Evolutionary conservation across 805 yeast species (phyloP).

Genomic region (Ogataea trehalophila): DNA sequence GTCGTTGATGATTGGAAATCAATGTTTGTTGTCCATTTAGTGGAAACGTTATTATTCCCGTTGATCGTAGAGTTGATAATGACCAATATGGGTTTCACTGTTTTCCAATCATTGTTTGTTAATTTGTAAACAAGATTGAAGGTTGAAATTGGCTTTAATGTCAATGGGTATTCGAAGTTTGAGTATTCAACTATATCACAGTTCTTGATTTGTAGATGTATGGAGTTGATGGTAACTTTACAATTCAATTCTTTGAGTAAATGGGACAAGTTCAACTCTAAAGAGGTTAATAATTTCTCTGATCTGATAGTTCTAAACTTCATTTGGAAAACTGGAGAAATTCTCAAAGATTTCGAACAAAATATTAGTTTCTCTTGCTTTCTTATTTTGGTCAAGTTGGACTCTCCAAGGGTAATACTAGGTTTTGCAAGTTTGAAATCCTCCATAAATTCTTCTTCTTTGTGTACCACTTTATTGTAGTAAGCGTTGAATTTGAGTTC

Average conservation of each 20-base stretch:
- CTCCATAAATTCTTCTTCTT: slow-evolving; percentile 5
- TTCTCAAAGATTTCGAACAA: slow-evolving; percentile 6
- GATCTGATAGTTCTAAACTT: slow-evolving; percentile 22
- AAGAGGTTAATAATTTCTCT: slow-evolving; percentile 23
- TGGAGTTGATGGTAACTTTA: slow-evolving; percentile 11
- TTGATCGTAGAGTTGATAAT: slow-evolving; percentile 19
- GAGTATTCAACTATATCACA: slow-evolving; percentile 22
- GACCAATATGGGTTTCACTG: slow-evolving; percentile 24
- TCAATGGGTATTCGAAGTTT: slow-evolving; percentile 28
- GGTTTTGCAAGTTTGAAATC: slow-evolving; percentile 8
- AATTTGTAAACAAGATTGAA: slow-evolving; percentile 25
- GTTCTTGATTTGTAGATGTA: slow-evolving; percentile 17
- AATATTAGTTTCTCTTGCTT: slow-evolving; percentile 7
- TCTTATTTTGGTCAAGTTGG: slow-evolving; percentile 2
- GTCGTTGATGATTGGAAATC: slow-evolving; percentile 21
- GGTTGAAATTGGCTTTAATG: slow-evolving; percentile 11
- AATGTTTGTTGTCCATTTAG: slow-evolving; percentile 36
- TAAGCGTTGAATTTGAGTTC: slow-evolving; percentile 13
- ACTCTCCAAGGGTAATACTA: slow-evolving; percentile 12
- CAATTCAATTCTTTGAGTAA: slow-evolving; percentile 8
- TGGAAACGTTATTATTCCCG: slow-evolving; percentile 16
- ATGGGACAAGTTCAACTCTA: slow-evolving; percentile 21
- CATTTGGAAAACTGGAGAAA: slow-evolving; percentile 27
- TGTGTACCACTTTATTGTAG: slow-evolving; percentile 10
- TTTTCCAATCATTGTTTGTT: slow-evolving; percentile 22